phyloP scores from a whole-genome alignment of 163 green algal genomes.

The Scenedesmus sp. region DNA sequence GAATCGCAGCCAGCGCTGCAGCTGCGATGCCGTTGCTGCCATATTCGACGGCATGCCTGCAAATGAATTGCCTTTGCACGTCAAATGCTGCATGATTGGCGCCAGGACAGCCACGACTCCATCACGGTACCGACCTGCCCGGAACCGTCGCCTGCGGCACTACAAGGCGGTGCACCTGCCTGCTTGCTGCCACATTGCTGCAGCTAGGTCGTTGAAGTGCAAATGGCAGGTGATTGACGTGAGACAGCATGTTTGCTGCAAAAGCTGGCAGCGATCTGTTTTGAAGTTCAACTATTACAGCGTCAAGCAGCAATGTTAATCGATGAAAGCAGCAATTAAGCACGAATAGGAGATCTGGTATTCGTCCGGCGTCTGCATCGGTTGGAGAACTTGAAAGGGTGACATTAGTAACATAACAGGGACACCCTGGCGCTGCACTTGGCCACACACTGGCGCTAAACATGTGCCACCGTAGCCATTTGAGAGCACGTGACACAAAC shows the following conservation, averaged over 20 bases:
- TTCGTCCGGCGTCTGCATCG: not conserved
- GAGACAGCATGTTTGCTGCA: not conserved
- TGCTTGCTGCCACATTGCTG: not conserved
- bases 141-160: not conserved
- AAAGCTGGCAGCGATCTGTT: not conserved
- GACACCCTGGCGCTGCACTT: not conserved
- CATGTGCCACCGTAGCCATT: not conserved
- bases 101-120: not conserved
- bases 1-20: constrained; percentile 27
- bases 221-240: not conserved
- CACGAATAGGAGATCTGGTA: not conserved
- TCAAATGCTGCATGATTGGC: not conserved
- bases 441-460: not conserved
- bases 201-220: not conserved
- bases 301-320: not conserved
- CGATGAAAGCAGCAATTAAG: not conserved
- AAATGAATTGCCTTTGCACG: too few relatives aligned
- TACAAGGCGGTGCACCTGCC: constrained; percentile 6
- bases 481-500: not conserved
- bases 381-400: not conserved
- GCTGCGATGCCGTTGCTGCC: not conserved
- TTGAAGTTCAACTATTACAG: not conserved
- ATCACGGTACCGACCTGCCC: not conserved
- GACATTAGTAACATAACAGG: not conserved
- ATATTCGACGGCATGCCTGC: not conserved